phyloP scores from a whole-genome alignment of 2,329 filamentous ascomycete species.

The Metarhizium humberi region DNA sequence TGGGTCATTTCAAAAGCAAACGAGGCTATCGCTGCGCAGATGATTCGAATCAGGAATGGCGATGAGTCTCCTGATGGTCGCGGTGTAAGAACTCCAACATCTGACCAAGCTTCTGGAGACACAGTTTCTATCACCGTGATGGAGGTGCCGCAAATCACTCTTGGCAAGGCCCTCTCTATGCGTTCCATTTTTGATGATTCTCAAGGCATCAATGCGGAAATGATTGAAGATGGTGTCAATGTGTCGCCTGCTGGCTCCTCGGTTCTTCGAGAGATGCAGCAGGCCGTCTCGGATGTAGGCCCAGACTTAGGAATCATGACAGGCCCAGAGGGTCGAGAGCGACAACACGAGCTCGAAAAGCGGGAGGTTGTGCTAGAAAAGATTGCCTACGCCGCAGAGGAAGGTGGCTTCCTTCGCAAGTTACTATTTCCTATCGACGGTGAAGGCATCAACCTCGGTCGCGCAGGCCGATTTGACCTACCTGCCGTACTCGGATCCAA shows the following conservation, averaged over 20 bases:
- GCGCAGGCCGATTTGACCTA: conserved; percentile 70
- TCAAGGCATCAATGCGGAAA: conserved; percentile 90
- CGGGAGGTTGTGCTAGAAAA: conserved; percentile 80
- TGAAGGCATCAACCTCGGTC: conserved; percentile 73
- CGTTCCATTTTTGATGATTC: conserved; percentile 87
- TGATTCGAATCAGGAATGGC: conserved; percentile 55
- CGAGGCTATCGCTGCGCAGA: conserved; percentile 67
- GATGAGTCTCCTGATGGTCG: conserved; percentile 59
- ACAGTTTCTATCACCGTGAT: conserved; percentile 84
- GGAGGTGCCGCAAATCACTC: conserved; percentile 68
- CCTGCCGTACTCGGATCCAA: conserved; percentile 67
- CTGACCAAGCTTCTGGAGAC: conserved; percentile 64
- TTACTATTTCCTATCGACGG: conserved; percentile 71
- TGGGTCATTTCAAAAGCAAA: conserved; percentile 92
- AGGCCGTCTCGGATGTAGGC: conserved; percentile 66
- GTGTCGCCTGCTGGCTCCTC: conserved; percentile 66
- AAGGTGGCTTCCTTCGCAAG: conserved; percentile 72
- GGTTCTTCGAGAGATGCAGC: conserved; percentile 78
- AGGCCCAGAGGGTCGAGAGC: conserved; percentile 58
- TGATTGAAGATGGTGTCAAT: conserved; percentile 91
- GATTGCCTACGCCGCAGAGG: conserved; percentile 70
- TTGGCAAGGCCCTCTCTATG: conserved; percentile 84
- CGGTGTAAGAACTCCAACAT: conserved; percentile 53
- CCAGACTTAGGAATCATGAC: conserved; percentile 70
- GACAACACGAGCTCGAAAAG: conserved; percentile 71